Evolutionary conservation across 2,329 filamentous ascomycete species (phyloP).

Genomic region (Teratosphaeria gauchensis): DNA sequence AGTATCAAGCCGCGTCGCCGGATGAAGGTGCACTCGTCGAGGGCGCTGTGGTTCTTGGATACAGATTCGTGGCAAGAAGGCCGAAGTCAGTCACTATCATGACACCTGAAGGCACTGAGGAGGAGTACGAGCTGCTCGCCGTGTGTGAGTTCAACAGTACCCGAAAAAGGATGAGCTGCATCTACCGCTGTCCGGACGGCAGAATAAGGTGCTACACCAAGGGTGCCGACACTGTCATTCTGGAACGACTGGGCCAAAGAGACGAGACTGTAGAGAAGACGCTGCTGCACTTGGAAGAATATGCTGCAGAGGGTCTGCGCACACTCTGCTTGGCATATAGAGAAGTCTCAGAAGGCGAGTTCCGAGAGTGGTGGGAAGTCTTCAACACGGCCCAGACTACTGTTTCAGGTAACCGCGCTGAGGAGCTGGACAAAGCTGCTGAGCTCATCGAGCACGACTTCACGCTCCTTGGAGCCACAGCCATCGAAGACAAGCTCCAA

Average conservation of each 20-base stretch:
- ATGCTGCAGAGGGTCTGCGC: conserved; percentile 88
- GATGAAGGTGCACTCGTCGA: conserved; percentile 96
- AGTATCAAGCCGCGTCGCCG: conserved; percentile 94
- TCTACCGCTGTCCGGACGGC: conserved; percentile 92
- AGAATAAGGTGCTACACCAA: conserved; percentile 93
- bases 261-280: conserved; percentile 80
- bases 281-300: conserved; percentile 91
- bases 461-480: conserved; percentile 83
- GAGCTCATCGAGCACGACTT: conserved; percentile 93
- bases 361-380: conserved; percentile 73
- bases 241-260: conserved; percentile 75
- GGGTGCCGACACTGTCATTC: conserved; percentile 92
- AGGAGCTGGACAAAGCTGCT: conserved; percentile 93
- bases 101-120: conserved; percentile 50
- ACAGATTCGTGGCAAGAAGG: conserved; percentile 83
- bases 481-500: conserved; percentile 93
- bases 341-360: conserved; percentile 83
- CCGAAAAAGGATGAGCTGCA: conserved; percentile 93
- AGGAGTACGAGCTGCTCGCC: conserved; percentile 81
- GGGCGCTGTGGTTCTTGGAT: conserved; percentile 75
- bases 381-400: conserved; percentile 85
- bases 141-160: conserved; percentile 99
- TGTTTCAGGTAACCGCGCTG: conserved; percentile 80
- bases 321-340: conserved; percentile 93
- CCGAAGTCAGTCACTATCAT: conserved; percentile 80